Conservation (phyloP, 495 filamentous ascomycete genomes). For the Penicillium canariense region DNA sequence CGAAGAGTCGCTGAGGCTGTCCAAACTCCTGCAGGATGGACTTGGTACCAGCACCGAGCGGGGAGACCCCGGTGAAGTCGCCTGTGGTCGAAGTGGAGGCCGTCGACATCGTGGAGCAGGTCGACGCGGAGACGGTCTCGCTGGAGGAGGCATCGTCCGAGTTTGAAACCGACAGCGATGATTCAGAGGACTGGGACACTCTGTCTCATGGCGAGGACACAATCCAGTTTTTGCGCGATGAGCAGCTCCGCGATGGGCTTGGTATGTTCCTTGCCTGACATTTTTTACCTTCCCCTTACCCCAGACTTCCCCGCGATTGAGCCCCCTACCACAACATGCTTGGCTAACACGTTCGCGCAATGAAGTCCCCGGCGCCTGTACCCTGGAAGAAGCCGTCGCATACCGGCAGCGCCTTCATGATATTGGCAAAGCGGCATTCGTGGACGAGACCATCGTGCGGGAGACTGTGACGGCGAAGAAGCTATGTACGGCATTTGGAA, state of each 20-base stretch:
- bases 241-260: conserved; percentile 58
- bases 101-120: conserved; percentile 34
- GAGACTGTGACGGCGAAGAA: conserved; percentile 73
- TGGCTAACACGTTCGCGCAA: conserved; percentile 13
- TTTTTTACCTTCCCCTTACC: conserved; percentile 15
- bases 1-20: conserved; percentile 35
- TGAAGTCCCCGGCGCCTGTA: conserved; percentile 61
- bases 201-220: conserved; percentile 68
- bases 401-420: conserved; percentile 69
- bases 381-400: conserved; percentile 65
- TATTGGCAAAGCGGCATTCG: conserved; percentile 73
- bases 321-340: conserved; percentile 10
- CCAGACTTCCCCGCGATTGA: conserved; percentile 28
- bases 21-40: conserved; percentile 43
- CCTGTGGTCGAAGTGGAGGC: conserved; percentile 47
- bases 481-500: conserved; percentile 88
- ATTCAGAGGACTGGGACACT: conserved; percentile 64
- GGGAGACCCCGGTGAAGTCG: conserved; percentile 40
- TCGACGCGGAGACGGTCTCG: conserved; percentile 27
- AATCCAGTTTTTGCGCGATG: conserved; percentile 61
- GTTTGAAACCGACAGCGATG: conserved; percentile 59
- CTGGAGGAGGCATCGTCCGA: conserved; percentile 33
- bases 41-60: conserved; percentile 40
- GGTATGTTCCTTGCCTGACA: conserved; percentile 22
- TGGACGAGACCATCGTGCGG: conserved; percentile 66